A percentile compares a stretch with the other conserved stretches of the same genome.
Conservation (phyloP, 495 filamentous ascomycete genomes). For the Aspergillus heteromorphus region DNA sequence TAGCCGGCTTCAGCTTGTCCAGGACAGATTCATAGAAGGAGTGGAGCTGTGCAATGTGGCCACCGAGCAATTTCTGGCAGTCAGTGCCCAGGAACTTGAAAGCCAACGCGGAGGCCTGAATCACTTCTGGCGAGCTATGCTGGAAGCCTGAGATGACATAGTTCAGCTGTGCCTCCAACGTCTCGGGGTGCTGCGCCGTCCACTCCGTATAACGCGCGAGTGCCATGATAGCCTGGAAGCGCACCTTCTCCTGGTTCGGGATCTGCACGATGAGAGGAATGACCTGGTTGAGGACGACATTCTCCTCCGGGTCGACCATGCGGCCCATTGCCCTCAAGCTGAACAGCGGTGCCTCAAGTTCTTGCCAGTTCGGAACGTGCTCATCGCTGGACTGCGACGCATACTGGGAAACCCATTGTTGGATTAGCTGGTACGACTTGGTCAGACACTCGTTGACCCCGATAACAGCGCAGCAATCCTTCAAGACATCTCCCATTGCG, state of each 20-base stretch:
- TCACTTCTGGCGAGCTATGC: slow-evolving; percentile 77
- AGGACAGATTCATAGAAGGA: slow-evolving; percentile 85
- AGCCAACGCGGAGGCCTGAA: slow-evolving; percentile 84
- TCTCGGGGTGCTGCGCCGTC: slow-evolving; percentile 91
- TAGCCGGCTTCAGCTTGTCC: slow-evolving; percentile 72
- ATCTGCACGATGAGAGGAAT: slow-evolving; percentile 92
- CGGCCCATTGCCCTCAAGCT: slow-evolving; percentile 94
- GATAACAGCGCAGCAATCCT: slow-evolving; percentile 95
- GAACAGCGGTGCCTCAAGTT: slow-evolving; percentile 91
- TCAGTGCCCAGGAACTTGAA: slow-evolving; percentile 97
- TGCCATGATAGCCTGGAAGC: slow-evolving; percentile 96
- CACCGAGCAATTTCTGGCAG: slow-evolving; percentile 77
- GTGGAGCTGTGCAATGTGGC: slow-evolving; percentile 77
- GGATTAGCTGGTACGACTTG: slow-evolving; percentile 79
- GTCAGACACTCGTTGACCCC: slow-evolving; percentile 82
- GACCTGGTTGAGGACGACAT: slow-evolving; percentile 75
- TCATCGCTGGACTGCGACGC: slow-evolving; percentile 63
- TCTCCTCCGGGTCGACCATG: slow-evolving; percentile 89
- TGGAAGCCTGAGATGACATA: slow-evolving; percentile 92
- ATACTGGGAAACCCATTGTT: slow-evolving; percentile 80
- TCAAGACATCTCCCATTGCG: slow-evolving; percentile 95
- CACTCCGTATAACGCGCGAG: slow-evolving; percentile 96
- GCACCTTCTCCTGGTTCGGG: slow-evolving; percentile 89
- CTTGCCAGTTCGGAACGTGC: slow-evolving; percentile 93
- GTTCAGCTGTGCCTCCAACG: slow-evolving; percentile 82